phyloP scores from a whole-genome alignment of 139 green algal species.

The Volvox reticuliferus region DNA sequence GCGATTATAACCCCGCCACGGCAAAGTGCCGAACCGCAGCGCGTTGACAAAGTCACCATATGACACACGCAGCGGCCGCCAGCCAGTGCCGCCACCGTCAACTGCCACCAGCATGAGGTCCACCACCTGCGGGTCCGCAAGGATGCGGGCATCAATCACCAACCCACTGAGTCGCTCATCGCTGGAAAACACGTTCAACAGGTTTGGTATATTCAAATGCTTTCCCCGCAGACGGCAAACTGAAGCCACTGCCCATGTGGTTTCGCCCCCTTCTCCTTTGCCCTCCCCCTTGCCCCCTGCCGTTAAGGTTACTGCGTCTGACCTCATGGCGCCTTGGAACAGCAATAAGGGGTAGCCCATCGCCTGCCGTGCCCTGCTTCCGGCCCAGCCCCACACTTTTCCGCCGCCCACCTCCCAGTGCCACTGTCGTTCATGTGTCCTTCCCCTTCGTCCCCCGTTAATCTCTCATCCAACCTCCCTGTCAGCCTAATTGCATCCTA shows the following conservation, averaged over 20 bases:
- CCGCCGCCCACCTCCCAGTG: background rate
- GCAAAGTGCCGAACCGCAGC: constrained; percentile 18
- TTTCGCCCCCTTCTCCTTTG: background rate
- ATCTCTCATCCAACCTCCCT: background rate
- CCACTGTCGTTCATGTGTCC: background rate
- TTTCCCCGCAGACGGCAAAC: no score
- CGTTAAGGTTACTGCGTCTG: no score
- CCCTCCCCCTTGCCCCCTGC: background rate
- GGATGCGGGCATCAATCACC: no score
- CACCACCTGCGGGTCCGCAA: constrained; percentile 4
- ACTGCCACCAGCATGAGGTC: constrained; percentile 7
- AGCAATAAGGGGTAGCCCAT: no score
- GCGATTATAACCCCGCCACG: constrained; percentile 33
- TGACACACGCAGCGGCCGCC: background rate
- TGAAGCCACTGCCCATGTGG: no score
- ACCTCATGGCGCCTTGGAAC: background rate
- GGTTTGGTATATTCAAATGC: no score
- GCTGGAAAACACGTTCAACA: no score
- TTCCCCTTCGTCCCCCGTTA: background rate
- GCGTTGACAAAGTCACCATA: constrained; percentile 39
- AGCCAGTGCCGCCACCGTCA: background rate
- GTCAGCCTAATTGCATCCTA: background rate
- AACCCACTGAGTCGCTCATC: no score
- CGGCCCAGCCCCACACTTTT: background rate
- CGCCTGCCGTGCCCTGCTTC: background rate